Evolutionary conservation across 2,329 filamentous ascomycete genomes (phyloP), one percentile per base, ranked within the genome.

Genomic region (Pyricularia sp.): DNA sequence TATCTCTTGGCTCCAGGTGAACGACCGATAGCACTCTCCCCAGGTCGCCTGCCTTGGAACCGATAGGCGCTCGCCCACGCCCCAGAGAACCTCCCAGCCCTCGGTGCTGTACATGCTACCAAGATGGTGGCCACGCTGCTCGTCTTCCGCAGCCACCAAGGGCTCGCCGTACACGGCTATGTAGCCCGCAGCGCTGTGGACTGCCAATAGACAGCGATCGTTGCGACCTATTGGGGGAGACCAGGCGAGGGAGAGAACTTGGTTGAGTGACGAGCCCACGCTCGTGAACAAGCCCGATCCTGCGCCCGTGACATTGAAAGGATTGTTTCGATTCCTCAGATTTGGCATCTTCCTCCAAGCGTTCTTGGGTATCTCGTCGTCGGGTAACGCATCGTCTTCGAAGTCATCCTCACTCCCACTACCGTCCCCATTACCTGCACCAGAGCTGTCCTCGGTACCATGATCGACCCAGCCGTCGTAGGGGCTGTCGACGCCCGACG

Each of bases 211-310:
- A 0, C 85, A 81, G 1, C 86, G 80, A 9, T 80, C 74, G 72
- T 87, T 86, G 59, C 81, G 80, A 1, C 86, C 86, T n/a, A 88
- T 75, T n/a, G 77, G 77, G 0, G 86, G 85, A n/a, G 85, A 88
- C 86, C 86, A 88, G 65, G 81, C 83, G 25, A 88, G 71, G 10
- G 79, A 76, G 17, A 87, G 80, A 20, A 85, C 81, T 72, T 88
- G 85, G 71, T 85, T 86, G 72, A 88, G 78, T 3, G 83, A 82
- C 65, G 79, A 79, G 4, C 84, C 85, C 2, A 80, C 79, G 20
- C 81, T 81, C 0, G 83, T 83, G 55, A 86, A 79, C 1, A 79
- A 71, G 2, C 82, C 82, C 7, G 20, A 36, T 0, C 84, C 85
- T 4, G 82, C 83, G 12, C 84, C 84, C 1, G 74, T 31, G 50